A percentile compares a stretch with the other conserved stretches of the same genome.
These are phyloP conservation scores for Amylostereum areolatum DNA, from an alignment of 1,284 basidiomycete genomes.

Conservation along the genomic window DNA sequence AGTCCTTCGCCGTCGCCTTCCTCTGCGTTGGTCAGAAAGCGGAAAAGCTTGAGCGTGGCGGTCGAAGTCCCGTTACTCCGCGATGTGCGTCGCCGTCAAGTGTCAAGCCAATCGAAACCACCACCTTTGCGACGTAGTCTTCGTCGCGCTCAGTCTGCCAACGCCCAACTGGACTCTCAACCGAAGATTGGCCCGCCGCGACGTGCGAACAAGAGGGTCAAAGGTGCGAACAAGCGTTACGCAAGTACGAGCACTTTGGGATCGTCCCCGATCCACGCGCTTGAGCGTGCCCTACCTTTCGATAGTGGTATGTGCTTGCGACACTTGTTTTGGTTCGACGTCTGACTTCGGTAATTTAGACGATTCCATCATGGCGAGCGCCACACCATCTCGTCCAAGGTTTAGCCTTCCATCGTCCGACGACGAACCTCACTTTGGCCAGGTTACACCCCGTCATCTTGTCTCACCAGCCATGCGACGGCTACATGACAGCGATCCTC, in stretches of 20 bases:
- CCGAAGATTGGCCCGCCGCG: not conserved
- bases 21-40: no score
- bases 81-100: conserved; percentile 21
- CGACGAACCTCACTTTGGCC: conserved; percentile 53
- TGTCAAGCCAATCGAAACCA: conserved; percentile 6
- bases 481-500: conserved; percentile 25
- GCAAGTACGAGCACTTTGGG: conserved; percentile 10
- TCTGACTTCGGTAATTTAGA: conserved; percentile 20
- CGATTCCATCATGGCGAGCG: conserved; percentile 36
- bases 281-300: conserved; percentile 28
- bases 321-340: not conserved
- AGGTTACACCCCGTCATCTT: conserved; percentile 63
- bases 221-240: conserved; percentile 15
- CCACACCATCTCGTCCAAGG: conserved; percentile 2
- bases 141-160: not conserved
- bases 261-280: conserved; percentile 24
- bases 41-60: conserved; percentile 9
- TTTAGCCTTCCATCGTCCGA: conserved; percentile 37
- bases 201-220: not conserved
- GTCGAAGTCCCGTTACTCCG: conserved; percentile 33
- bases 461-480: conserved; percentile 52
- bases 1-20: no score
- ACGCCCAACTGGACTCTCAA: conserved; percentile 3
- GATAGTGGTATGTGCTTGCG: conserved; percentile 37
- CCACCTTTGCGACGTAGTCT: conserved; percentile 9